Conservation (phyloP, 371 early-diverging fungal genomes). For the Rhizopus delemar region DNA sequence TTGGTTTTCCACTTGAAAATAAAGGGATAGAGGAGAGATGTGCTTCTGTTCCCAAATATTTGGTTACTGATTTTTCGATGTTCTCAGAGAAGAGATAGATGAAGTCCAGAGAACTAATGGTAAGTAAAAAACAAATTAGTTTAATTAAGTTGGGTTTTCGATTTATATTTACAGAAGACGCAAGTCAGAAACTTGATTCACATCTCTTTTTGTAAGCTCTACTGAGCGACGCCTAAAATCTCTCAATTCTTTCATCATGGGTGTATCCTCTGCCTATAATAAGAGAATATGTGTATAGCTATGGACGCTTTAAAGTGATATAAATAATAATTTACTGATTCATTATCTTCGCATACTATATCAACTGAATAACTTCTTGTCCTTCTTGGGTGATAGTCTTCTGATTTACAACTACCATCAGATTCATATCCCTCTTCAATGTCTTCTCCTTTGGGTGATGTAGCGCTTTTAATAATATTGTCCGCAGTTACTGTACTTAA, state of each 20-base stretch:
- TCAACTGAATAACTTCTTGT: conserved; percentile 7
- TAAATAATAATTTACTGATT: conserved; percentile 3
- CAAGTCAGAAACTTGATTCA: conserved; percentile 17
- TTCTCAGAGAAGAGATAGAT: conserved; percentile 18
- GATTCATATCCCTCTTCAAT: conserved; percentile 4
- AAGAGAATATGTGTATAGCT: conserved; percentile 3
- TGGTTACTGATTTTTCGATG: conserved; percentile 12
- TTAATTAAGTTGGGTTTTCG: neutral
- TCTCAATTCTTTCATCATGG: conserved; percentile 7
- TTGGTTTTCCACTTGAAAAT: conserved; percentile 10
- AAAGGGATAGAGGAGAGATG: conserved; percentile 3
- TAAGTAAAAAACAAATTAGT: conserved; percentile 10
- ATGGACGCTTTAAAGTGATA: conserved; percentile 5
- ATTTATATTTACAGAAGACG: conserved; percentile 13
- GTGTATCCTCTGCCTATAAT: conserved; percentile 6
- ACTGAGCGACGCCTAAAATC: conserved; percentile 10
- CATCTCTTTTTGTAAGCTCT: conserved; percentile 6
- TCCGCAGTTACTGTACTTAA: conserved; percentile 2
- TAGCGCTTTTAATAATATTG: conserved; percentile 6
- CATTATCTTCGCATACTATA: conserved; percentile 7
- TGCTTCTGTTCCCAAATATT: conserved; percentile 15
- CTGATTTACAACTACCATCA: conserved; percentile 8
- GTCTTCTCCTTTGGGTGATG: neutral
- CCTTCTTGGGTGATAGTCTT: conserved; percentile 11
- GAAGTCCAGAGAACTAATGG: conserved; percentile 12